phyloP scores from a whole-genome alignment of 2,329 filamentous ascomycete species.

The Dryadomyces sulphureus region DNA sequence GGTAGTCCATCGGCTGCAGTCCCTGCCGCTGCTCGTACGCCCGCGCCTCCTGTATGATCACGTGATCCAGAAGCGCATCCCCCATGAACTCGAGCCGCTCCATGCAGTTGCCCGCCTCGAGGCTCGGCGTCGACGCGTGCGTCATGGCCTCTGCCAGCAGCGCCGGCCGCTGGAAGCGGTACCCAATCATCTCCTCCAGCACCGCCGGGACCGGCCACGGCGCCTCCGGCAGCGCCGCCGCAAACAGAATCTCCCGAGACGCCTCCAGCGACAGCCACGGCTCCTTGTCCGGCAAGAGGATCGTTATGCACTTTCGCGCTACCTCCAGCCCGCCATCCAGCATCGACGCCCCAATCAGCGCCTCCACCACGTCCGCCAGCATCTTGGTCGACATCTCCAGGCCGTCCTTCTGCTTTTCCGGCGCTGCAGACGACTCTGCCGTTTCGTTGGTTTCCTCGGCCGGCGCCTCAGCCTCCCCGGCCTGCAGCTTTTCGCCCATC shows the following conservation, averaged over 20 bases:
- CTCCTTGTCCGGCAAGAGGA: conserved; percentile 50
- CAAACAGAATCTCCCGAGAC: conserved; percentile 28
- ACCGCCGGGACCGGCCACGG: conserved; percentile 25
- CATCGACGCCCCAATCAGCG: conserved; percentile 65
- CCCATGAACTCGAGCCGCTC: conserved; percentile 82
- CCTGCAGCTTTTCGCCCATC: conserved; percentile 26
- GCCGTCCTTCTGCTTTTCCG: neutral
- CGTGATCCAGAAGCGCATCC: conserved; percentile 68
- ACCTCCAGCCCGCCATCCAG: conserved; percentile 51
- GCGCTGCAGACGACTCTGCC: neutral
- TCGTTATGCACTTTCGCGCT: conserved; percentile 46
- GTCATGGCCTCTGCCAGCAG: conserved; percentile 70
- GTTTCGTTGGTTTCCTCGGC: neutral
- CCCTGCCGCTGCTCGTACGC: neutral
- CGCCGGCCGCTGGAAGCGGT: conserved; percentile 52
- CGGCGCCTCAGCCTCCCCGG: neutral
- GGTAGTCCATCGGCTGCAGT: conserved; percentile 25
- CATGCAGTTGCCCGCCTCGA: conserved; percentile 31
- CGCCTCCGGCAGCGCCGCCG: conserved; percentile 22
- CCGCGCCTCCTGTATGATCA: conserved; percentile 37
- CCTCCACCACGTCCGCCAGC: conserved; percentile 77
- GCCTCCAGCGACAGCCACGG: conserved; percentile 33
- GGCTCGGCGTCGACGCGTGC: conserved; percentile 45
- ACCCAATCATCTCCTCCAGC: conserved; percentile 54
- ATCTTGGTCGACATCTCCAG: conserved; percentile 54